These are phyloP conservation scores for Globisporangium camurandrum DNA, from an alignment of 352 stramenopile species.

Conservation along the genomic window DNA sequence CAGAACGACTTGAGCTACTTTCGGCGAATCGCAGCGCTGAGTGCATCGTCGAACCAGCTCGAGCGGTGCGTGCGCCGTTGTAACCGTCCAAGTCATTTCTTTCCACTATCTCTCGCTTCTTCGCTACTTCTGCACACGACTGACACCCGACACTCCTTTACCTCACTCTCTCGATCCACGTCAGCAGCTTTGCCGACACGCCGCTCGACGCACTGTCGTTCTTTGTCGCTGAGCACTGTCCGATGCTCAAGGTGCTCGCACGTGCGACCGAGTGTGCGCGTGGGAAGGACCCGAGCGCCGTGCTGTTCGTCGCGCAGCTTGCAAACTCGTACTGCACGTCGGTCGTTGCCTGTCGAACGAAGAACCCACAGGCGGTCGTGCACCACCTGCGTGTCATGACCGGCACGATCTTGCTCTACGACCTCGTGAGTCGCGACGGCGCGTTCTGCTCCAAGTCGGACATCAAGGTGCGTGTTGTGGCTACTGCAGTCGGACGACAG, in stretches of 20 bases:
- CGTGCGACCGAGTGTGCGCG: constrained; percentile 30
- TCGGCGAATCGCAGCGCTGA: constrained; percentile 34
- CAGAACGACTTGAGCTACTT: constrained; percentile 67
- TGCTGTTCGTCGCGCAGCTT: constrained; percentile 29
- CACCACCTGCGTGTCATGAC: constrained; percentile 46
- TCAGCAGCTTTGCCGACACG: constrained; percentile 24
- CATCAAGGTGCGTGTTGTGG: constrained; percentile 28
- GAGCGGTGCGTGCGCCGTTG: constrained; percentile 21
- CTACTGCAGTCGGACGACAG: not conserved
- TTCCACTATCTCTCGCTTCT: no score
- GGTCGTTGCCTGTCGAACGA: constrained; percentile 19
- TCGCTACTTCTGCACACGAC: no score
- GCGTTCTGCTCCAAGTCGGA: constrained; percentile 46
- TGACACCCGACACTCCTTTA: no score
- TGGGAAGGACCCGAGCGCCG: constrained; percentile 24
- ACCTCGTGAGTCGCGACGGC: constrained; percentile 37
- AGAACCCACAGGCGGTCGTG: constrained; percentile 32
- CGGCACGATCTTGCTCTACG: constrained; percentile 49
- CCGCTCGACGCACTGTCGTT: constrained; percentile 48
- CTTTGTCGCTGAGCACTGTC: constrained; percentile 51
- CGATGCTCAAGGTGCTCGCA: constrained; percentile 49
- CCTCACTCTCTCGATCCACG: no score
- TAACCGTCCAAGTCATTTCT: no score
- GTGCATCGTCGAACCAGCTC: constrained; percentile 30
- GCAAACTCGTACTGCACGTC: constrained; percentile 39